These are phyloP conservation scores for Trypanosoma melophagium DNA, from an alignment of 208 protist species.

Conservation along the genomic window DNA sequence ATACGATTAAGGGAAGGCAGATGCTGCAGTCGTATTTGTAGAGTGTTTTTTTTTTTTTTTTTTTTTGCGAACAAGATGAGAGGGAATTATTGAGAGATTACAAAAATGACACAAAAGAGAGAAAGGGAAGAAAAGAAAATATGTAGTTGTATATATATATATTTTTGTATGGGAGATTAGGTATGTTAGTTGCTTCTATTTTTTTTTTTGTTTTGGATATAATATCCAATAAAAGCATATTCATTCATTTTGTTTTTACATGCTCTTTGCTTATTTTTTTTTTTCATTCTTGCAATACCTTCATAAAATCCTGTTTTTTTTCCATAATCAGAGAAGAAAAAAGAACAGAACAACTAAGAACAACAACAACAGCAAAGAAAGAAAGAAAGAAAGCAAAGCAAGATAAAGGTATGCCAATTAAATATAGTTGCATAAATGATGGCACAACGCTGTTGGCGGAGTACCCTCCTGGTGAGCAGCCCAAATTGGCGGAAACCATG, in stretches of 20 bases:
- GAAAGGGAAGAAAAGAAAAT: too few relatives aligned
- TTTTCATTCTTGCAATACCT: too few relatives aligned
- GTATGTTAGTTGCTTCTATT: too few relatives aligned
- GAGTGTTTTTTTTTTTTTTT: conserved; percentile 27
- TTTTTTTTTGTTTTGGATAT: too few relatives aligned
- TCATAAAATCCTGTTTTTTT: too few relatives aligned
- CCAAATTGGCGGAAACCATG: conserved; percentile 80
- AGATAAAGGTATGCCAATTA: conserved; percentile 67
- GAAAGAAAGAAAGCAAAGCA: not conserved
- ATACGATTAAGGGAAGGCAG: conserved; percentile 60
- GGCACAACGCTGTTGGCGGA: conserved; percentile 76
- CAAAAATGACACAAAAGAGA: not conserved
- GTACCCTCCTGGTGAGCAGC: conserved; percentile 72
- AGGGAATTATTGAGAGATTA: too few relatives aligned
- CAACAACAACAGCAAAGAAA: conserved; percentile 4
- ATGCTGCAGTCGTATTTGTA: conserved; percentile 75
- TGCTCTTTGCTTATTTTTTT: too few relatives aligned
- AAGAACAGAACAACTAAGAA: not conserved
- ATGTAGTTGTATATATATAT: too few relatives aligned
- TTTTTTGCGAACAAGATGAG: conserved; percentile 10
- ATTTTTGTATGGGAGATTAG: too few relatives aligned
- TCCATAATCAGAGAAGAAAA: not conserved
- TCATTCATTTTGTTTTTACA: too few relatives aligned
- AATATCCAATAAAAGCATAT: too few relatives aligned
- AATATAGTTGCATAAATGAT: conserved; percentile 91